phyloP scores from a whole-genome alignment of 345 rosid genomes.

The Eucalyptus cloeziana region DNA sequence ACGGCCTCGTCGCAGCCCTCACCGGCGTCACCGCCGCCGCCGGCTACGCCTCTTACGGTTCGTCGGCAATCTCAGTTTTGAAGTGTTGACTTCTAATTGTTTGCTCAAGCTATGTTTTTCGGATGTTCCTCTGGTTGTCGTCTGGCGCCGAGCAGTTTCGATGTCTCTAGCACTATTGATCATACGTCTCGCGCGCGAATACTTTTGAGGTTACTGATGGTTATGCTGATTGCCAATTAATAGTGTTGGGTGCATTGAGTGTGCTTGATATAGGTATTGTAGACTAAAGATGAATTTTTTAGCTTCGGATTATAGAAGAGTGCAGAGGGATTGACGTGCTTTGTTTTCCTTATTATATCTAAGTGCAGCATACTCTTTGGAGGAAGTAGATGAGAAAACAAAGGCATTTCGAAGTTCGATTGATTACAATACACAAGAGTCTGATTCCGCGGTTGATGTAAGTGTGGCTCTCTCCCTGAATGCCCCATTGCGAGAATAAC shows the following conservation, averaged over 20 bases:
- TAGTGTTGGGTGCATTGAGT: background rate
- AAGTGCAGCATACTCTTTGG: constrained; percentile 52
- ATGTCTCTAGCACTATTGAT: background rate
- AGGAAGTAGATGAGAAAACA: constrained; percentile 63
- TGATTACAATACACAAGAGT: constrained; percentile 8
- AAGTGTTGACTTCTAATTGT: background rate
- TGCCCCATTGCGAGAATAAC: background rate
- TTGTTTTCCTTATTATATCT: background rate
- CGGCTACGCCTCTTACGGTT: constrained; percentile 63
- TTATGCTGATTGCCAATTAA: background rate
- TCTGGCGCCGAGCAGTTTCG: background rate
- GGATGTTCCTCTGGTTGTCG: background rate
- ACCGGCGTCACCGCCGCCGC: constrained; percentile 46
- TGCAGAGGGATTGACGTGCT: background rate
- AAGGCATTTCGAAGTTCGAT: constrained; percentile 54
- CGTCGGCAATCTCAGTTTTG: background rate
- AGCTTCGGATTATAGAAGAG: background rate
- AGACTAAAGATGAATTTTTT: background rate
- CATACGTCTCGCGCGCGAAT: background rate
- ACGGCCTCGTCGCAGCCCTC: constrained; percentile 35
- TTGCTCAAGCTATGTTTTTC: background rate
- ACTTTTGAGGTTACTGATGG: background rate
- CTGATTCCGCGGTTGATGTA: constrained; percentile 47
- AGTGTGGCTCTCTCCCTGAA: background rate
- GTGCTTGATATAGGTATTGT: background rate